These are phyloP conservation scores for Ilyonectria destructans DNA, from an alignment of 2,329 filamentous ascomycete species.

Conservation along the genomic window DNA sequence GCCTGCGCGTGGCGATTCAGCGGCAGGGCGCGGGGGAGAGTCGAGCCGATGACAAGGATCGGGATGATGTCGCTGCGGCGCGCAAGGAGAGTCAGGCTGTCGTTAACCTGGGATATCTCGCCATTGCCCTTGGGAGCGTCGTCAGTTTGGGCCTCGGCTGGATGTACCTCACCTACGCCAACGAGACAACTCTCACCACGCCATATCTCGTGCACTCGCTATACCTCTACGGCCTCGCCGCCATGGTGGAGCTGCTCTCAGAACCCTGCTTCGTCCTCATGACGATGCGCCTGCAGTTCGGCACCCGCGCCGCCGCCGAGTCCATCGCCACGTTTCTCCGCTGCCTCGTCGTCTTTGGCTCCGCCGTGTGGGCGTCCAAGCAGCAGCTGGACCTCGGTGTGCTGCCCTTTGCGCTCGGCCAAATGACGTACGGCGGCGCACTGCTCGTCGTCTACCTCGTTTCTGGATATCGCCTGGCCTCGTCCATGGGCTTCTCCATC, in stretches of 20 bases:
- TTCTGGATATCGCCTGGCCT: constrained; percentile 72
- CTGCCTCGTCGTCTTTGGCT: constrained; percentile 81
- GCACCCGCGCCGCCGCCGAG: constrained; percentile 86
- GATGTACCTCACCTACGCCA: constrained; percentile 75
- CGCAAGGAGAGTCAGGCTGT: constrained; percentile 77
- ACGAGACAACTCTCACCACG: constrained; percentile 66
- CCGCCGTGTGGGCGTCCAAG: constrained; percentile 75
- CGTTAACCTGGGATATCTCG: constrained; percentile 90
- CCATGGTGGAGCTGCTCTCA: constrained; percentile 82
- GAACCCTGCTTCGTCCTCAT: constrained; percentile 93
- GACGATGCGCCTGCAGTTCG: constrained; percentile 86
- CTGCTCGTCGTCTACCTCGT: constrained; percentile 81
- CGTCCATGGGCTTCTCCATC: constrained; percentile 78
- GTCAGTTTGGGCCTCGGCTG: constrained; percentile 77
- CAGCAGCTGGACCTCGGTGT: constrained; percentile 75
- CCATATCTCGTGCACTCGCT: constrained; percentile 75
- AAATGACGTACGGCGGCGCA: constrained; percentile 81
- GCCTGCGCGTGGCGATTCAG: constrained; percentile 91
- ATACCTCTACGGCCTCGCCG: constrained; percentile 70
- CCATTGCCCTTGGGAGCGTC: constrained; percentile 77
- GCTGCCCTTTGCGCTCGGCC: constrained; percentile 90
- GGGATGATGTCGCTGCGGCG: constrained; percentile 35
- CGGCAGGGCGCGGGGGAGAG: constrained; percentile 67
- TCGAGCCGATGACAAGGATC: constrained; percentile 28
- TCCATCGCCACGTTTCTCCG: constrained; percentile 84